phyloP scores from a whole-genome alignment of 2,329 filamentous ascomycete genomes.

The Zymoseptoria ardabiliae region DNA sequence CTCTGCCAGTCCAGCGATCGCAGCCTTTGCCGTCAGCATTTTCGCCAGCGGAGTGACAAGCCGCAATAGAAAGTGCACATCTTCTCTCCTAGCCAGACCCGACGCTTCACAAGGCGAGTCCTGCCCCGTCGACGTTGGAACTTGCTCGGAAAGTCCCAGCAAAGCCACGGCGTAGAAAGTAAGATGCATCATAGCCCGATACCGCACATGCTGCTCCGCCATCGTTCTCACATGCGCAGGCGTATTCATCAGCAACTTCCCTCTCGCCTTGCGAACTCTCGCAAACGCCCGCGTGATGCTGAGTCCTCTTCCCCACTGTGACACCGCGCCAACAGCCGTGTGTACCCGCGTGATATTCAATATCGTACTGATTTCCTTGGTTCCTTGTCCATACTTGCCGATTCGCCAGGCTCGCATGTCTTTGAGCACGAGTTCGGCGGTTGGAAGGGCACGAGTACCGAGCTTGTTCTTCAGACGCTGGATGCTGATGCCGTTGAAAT shows the following conservation, averaged over 20 bases:
- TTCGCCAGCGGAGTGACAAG: slow-evolving; percentile 55
- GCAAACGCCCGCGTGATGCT: slow-evolving; percentile 53
- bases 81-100: neutral
- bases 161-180: slow-evolving; percentile 48
- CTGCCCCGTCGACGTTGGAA: slow-evolving; percentile 14
- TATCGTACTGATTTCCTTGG: slow-evolving; percentile 60
- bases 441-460: slow-evolving; percentile 62
- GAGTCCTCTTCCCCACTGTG: slow-evolving; percentile 50
- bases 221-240: slow-evolving; percentile 53
- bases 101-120: neutral
- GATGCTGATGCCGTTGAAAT: slow-evolving; percentile 58
- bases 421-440: slow-evolving; percentile 59
- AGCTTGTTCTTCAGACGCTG: slow-evolving; percentile 66
- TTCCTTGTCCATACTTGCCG: slow-evolving; percentile 58
- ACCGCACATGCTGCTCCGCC: slow-evolving; percentile 49
- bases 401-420: slow-evolving; percentile 46
- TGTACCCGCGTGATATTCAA: slow-evolving; percentile 60
- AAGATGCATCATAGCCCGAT: slow-evolving; percentile 48
- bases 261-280: slow-evolving; percentile 47
- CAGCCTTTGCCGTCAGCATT: slow-evolving; percentile 48
- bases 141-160: slow-evolving; percentile 49
- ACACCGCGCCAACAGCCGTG: slow-evolving; percentile 47
- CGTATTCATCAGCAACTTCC: slow-evolving; percentile 44
- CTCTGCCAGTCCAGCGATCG: slow-evolving; percentile 45
- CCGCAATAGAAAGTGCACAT: slow-evolving; percentile 41